A percentile compares a stretch with the other conserved stretches of the same genome.
These are phyloP conservation scores for Sutorius australiensis DNA, from an alignment of 768 basidiomycete species.

Conservation along the genomic window DNA sequence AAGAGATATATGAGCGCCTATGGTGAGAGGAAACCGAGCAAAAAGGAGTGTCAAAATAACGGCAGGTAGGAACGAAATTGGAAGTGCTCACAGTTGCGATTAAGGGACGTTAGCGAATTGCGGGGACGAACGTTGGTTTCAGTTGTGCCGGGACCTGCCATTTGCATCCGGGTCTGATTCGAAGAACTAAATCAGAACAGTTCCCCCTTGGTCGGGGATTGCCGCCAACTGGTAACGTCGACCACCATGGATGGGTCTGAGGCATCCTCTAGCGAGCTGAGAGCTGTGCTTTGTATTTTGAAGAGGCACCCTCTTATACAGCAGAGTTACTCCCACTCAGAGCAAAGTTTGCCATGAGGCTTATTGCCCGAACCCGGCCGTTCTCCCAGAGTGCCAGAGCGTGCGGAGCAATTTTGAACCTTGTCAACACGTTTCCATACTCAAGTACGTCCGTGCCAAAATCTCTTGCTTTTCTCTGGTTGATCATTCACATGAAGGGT, in stretches of 20 bases:
- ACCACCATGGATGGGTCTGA: background rate
- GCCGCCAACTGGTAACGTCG: conserved; percentile 9
- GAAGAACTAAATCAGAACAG: background rate
- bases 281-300: conserved; percentile 12
- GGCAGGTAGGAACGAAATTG: conserved; percentile 15
- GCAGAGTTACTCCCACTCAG: background rate
- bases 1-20: conserved; percentile 7
- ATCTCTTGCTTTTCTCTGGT: background rate
- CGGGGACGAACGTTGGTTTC: conserved; percentile 25
- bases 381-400: conserved; percentile 13
- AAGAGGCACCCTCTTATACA: conserved; percentile 16
- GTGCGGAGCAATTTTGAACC: conserved; percentile 7
- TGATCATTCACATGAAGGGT: conserved; percentile 2
- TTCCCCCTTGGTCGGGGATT: conserved; percentile 7
- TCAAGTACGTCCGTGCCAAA: conserved; percentile 1
- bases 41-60: conserved; percentile 11
- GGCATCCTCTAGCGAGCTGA: background rate
- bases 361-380: conserved; percentile 12
- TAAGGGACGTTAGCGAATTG: conserved; percentile 18
- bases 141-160: conserved; percentile 13
- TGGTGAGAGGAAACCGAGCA: background rate
- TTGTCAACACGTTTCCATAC: conserved; percentile 14
- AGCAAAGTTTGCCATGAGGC: conserved; percentile 7
- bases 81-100: conserved; percentile 9
- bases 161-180: conserved; percentile 9